Evolutionary conservation across 257 asterid genomes (phyloP), one percentile per base, ranked within the genome.

Genomic region (Craterostigma plantagineum): DNA sequence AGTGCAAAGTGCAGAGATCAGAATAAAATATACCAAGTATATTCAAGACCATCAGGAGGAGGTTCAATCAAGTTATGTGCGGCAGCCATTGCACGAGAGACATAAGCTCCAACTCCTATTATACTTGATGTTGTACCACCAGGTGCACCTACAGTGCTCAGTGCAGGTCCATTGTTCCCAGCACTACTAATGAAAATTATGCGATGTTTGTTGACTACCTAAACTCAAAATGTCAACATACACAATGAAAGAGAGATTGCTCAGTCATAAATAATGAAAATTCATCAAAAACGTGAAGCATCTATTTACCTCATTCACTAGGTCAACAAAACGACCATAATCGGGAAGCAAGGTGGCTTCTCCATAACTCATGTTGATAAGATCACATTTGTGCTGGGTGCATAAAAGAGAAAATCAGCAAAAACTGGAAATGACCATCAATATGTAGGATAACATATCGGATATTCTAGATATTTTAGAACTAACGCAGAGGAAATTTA

Each of bases 121-220:
- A 87, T 79, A 66, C 98, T 82, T 34, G 95, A 82, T 43, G 95
- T 72, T 42, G 98, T 87, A 49, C 98, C 98, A 60, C 98, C 98
- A 9, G 98, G 98, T 49, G 98, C 86, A 59, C 98, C 95, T 43
- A 87, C 93, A 35, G 98, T 87, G 67, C 60, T 82, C 77, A 87
- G 75, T 49, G 91, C 98, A 8, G 98, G 98, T 46, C 98, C 98
- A 42, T 62, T 66, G 51, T 87, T 87, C 40, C 98, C 98, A 58
- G 95, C 98, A 48, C 98, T 87, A 60, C 98, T 79, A 54, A 87
- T 73, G 61, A 82, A 87, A 63, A 74, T 71, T 40, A 87, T 53
- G 34, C 76, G 79, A 57, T 87, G 77, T 64, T 87, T 82, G 76
- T 82, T 74, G 49, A 87, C 98, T 56, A 74, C 94, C 98, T 87